Conservation (phyloP, 164 flowering plant genomes). For the Liquidambar formosana region DNA sequence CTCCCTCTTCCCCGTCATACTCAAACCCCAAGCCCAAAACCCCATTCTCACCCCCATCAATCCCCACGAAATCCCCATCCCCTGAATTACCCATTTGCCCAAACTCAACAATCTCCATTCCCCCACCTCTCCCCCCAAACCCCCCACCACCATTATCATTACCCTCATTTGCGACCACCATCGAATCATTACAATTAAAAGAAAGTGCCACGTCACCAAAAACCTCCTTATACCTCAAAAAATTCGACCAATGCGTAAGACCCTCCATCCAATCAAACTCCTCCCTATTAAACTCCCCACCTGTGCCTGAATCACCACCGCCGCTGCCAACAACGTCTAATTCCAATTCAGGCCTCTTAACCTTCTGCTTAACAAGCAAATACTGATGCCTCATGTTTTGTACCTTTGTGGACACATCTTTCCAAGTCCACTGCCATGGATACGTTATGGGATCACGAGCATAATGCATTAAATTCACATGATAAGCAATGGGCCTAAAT, state of each 20-base stretch:
- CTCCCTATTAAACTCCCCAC: constrained; percentile 30
- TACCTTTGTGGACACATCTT: constrained; percentile 87
- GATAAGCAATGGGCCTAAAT: constrained; percentile 66
- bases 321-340: not conserved
- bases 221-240: constrained; percentile 79
- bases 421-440: constrained; percentile 96
- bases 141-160: constrained; percentile 30
- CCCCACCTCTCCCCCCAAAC: constrained; percentile 29
- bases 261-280: constrained; percentile 90
- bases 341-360: constrained; percentile 43
- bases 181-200: constrained; percentile 24
- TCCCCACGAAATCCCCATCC: constrained; percentile 52
- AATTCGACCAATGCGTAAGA: constrained; percentile 79
- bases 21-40: constrained; percentile 69
- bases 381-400: constrained; percentile 98
- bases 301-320: constrained; percentile 14
- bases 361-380: constrained; percentile 85
- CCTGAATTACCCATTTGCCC: constrained; percentile 41
- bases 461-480: constrained; percentile 76
- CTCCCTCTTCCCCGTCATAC: constrained; percentile 62
- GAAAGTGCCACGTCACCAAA: constrained; percentile 73
- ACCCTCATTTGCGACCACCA: constrained; percentile 23
- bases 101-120: constrained; percentile 38
- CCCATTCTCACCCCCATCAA: constrained; percentile 67
- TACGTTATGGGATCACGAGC: constrained; percentile 56